Evolutionary conservation across 768 basidiomycete species (phyloP).

Genomic region (Boletus coccyginus): DNA sequence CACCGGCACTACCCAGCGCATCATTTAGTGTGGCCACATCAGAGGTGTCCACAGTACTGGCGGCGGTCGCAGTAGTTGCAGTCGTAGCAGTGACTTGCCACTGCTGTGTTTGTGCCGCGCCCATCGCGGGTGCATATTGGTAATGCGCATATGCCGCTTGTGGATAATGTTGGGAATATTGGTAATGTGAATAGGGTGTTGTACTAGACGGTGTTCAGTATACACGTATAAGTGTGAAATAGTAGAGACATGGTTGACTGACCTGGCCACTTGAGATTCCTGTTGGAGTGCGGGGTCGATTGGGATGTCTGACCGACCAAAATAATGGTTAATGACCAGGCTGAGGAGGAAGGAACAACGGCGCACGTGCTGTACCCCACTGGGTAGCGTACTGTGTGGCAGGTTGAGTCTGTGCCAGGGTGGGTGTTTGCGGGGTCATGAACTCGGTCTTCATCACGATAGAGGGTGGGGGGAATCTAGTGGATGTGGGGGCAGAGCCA

Average conservation of each 20-base stretch:
- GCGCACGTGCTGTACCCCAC: slow-evolving; percentile 40
- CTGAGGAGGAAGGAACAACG: not conserved
- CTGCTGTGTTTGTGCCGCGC: slow-evolving; percentile 32
- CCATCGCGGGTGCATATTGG: slow-evolving; percentile 32
- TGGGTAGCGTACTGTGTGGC: slow-evolving; percentile 35
- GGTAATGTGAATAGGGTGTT: slow-evolving; percentile 49
- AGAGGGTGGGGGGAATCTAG: not conserved
- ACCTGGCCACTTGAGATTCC: slow-evolving; percentile 48
- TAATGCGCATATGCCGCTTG: slow-evolving; percentile 45
- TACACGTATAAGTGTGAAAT: not conserved
- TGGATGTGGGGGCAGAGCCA: not conserved
- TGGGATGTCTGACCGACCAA: slow-evolving; percentile 47
- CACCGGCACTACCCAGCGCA: slow-evolving; percentile 82
- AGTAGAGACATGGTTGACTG: slow-evolving; percentile 19
- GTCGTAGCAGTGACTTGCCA: slow-evolving; percentile 20
- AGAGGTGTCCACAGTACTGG: slow-evolving; percentile 51
- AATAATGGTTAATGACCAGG: not conserved
- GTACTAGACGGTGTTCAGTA: slow-evolving; percentile 33
- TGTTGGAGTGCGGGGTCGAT: slow-evolving; percentile 70
- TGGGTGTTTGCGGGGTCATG: slow-evolving; percentile 33
- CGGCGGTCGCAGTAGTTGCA: slow-evolving; percentile 20
- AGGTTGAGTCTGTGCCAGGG: slow-evolving; percentile 30
- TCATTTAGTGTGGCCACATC: slow-evolving; percentile 82
- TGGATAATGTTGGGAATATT: slow-evolving; percentile 38
- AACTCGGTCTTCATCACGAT: slow-evolving; percentile 43